Percentiles rank a stretch among this genome's conserved stretches.
These are phyloP conservation scores for Rhizopus stolonifer DNA, from an alignment of 371 early-diverging fungal species.

Conservation along the genomic window DNA sequence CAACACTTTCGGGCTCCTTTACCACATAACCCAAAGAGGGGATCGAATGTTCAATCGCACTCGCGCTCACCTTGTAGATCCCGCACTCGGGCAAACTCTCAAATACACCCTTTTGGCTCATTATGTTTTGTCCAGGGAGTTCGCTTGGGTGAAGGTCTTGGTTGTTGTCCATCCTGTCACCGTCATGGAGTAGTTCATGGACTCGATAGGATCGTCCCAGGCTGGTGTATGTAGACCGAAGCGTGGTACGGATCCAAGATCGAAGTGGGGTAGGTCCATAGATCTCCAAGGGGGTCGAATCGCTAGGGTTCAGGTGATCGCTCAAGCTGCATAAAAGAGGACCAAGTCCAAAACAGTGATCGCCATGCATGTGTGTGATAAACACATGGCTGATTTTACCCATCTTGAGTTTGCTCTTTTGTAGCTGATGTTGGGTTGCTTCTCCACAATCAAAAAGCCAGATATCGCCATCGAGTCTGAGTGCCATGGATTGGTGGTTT, in stretches of 20 bases:
- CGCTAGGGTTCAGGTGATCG: slow-evolving; percentile 33
- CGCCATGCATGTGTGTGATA: slow-evolving; percentile 66
- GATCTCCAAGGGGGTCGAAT: slow-evolving; percentile 37
- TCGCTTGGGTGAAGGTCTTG: slow-evolving; percentile 42
- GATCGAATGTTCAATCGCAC: slow-evolving; percentile 52
- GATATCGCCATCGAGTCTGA: slow-evolving; percentile 50
- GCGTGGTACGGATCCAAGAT: slow-evolving; percentile 49
- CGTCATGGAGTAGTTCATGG: slow-evolving; percentile 39
- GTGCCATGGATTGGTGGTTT: slow-evolving; percentile 67
- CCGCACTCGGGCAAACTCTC: slow-evolving; percentile 1
- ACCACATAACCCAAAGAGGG: slow-evolving; percentile 56
- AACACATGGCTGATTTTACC: slow-evolving; percentile 51
- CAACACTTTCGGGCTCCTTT: slow-evolving; percentile 40
- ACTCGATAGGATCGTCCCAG: slow-evolving; percentile 41
- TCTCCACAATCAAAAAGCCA: slow-evolving; percentile 80
- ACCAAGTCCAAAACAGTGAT: slow-evolving; percentile 61
- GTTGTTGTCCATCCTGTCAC: slow-evolving; percentile 23
- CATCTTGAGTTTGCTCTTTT: slow-evolving; percentile 44
- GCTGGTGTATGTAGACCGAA: slow-evolving; percentile 42
- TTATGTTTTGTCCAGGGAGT: slow-evolving; percentile 33
- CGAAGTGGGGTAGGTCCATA: slow-evolving; percentile 58
- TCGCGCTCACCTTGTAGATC: slow-evolving; percentile 34
- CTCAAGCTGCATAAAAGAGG: slow-evolving; percentile 57
- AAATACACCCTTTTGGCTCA: slow-evolving; percentile 5
- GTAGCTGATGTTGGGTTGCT: slow-evolving; percentile 68